phyloP scores from a whole-genome alignment of 345 rosid genomes.

The Citrus sinensis region DNA sequence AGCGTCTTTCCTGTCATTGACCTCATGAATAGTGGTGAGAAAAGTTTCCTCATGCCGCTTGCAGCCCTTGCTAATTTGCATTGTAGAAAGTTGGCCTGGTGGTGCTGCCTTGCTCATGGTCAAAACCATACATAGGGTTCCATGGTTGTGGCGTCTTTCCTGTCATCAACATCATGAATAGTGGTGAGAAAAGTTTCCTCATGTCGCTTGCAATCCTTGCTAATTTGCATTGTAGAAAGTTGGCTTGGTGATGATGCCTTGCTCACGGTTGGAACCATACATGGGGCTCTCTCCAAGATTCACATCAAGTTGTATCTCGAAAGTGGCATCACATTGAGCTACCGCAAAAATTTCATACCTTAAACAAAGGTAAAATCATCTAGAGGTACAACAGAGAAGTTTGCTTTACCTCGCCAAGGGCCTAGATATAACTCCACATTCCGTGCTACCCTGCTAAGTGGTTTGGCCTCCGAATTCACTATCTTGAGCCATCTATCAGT shows the following conservation, averaged over 20 bases:
- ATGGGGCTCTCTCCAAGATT: too few species aligned
- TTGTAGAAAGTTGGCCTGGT: background rate
- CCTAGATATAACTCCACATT: background rate
- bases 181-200: background rate
- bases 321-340: background rate
- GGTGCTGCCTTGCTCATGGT: background rate
- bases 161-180: accelerated
- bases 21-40: background rate
- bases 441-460: background rate
- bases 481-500: background rate
- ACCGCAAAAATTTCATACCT: background rate
- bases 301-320: too few species aligned
- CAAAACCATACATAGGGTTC: too few species aligned
- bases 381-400: background rate
- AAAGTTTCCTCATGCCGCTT: background rate
- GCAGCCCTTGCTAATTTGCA: background rate
- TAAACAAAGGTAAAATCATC: background rate
- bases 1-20: too few species aligned
- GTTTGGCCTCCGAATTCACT: background rate
- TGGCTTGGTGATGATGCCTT: background rate
- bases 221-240: background rate
- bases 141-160: too few species aligned
- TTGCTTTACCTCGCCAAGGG: background rate
- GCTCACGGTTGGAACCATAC: too few species aligned
- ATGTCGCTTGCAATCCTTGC: accelerated